These are phyloP conservation scores for Brettanomyces bruxellensis DNA, from an alignment of 805 yeast species.

Conservation along the genomic window DNA sequence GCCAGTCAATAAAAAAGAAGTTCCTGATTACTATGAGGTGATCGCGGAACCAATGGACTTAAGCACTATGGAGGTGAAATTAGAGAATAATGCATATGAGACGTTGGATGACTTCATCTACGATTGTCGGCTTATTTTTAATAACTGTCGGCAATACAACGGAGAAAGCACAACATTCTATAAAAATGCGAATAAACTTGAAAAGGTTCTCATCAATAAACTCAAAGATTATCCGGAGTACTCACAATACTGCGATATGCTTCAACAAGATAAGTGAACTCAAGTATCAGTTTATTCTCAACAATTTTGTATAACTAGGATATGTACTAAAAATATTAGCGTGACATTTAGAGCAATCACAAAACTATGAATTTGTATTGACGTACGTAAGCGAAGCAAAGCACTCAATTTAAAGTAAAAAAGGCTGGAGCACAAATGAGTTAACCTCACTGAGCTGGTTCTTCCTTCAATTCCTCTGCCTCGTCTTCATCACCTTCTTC, in stretches of 20 bases:
- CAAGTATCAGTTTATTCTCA: background rate
- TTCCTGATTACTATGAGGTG: conserved; percentile 91
- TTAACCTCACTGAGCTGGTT: background rate
- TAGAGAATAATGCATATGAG: conserved; percentile 87
- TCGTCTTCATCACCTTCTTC: conserved; percentile 26
- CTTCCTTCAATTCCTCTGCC: background rate
- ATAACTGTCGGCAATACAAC: conserved; percentile 87
- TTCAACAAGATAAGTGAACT: conserved; percentile 9
- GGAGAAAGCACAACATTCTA: conserved; percentile 91
- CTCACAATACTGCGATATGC: conserved; percentile 62
- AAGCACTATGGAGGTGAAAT: conserved; percentile 87
- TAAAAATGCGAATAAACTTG: conserved; percentile 90
- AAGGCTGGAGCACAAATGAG: background rate
- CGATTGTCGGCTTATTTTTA: conserved; percentile 78
- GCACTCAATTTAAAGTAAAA: background rate
- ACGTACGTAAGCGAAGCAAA: background rate
- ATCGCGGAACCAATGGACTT: conserved; percentile 98
- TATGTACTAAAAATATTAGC: too few species aligned
- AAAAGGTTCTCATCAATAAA: conserved; percentile 76
- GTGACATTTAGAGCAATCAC: background rate
- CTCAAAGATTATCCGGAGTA: conserved; percentile 90
- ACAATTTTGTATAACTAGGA: too few species aligned
- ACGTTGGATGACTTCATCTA: conserved; percentile 85
- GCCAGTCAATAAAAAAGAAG: conserved; percentile 90
- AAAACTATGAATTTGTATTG: background rate